Conservation (phyloP, 2,329 filamentous ascomycete species). For the Clarireedia homoeocarpa region DNA sequence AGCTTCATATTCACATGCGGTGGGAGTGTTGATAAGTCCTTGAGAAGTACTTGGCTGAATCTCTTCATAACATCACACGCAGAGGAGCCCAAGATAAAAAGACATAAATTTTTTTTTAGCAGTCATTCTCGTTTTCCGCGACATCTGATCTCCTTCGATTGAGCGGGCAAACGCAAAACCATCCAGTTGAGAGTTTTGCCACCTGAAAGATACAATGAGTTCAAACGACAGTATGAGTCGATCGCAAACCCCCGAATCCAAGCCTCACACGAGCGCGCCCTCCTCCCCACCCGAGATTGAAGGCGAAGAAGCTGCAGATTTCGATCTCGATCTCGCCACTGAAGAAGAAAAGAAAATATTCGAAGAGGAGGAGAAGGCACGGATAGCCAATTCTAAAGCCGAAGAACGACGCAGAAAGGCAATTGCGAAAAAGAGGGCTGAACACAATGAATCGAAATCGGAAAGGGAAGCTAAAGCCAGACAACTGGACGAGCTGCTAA, state of each 20-base stretch:
- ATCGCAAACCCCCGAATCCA: conserved; percentile 16
- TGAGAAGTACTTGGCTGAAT: no score
- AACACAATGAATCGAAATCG: conserved; percentile 38
- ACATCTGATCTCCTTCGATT: no score
- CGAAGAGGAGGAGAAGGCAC: conserved; percentile 39
- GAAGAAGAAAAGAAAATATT: conserved; percentile 24
- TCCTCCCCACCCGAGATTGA: conserved; percentile 21
- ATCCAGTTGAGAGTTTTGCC: neutral
- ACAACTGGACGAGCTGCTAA: conserved; percentile 51
- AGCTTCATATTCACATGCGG: no score
- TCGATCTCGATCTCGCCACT: conserved; percentile 17
- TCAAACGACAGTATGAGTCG: conserved; percentile 9
- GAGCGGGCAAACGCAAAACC: no score
- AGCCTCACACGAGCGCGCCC: conserved; percentile 18
- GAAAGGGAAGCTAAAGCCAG: conserved; percentile 51
- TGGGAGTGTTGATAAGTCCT: no score
- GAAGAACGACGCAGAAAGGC: conserved; percentile 29
- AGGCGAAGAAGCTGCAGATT: conserved; percentile 7
- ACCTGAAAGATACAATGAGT: conserved; percentile 2
- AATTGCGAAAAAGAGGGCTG: conserved; percentile 36
- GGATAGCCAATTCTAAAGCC: conserved; percentile 39
- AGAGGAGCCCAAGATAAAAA: no score
- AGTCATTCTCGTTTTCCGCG: no score
- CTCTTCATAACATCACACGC: no score
- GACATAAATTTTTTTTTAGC: no score